Evolutionary conservation across 148 eudicot species (phyloP).

Genomic region (Suaeda aralocaspica): DNA sequence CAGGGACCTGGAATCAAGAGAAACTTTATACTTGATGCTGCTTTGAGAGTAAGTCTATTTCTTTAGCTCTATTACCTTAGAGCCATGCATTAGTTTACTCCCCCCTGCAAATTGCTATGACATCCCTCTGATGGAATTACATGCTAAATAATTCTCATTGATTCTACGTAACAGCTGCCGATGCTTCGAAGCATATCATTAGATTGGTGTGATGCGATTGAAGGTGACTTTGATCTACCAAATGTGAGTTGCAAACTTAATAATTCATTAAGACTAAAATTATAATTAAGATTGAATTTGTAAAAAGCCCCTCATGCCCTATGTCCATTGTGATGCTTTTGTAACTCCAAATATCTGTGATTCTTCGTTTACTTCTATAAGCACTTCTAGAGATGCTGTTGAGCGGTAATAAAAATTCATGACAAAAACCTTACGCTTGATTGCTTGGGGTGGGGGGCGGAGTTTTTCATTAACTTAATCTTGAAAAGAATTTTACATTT

Average conservation of each 20-base stretch:
- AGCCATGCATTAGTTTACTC: background rate
- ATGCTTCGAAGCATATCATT: slow-evolving; percentile 83
- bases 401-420: too few relatives aligned
- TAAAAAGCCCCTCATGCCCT: too few relatives aligned
- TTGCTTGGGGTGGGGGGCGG: too few relatives aligned
- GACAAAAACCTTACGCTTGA: too few relatives aligned
- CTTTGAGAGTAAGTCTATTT: slow-evolving; percentile 48
- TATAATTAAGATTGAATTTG: too few relatives aligned
- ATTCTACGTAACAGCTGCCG: slow-evolving; percentile 51
- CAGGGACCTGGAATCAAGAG: slow-evolving; percentile 74
- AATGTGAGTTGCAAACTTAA: slow-evolving; percentile 38
- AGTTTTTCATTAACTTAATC: too few relatives aligned
- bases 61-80: slow-evolving; percentile 1
- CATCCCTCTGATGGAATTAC: background rate
- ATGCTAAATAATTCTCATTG: slow-evolving; percentile 2
- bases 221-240: slow-evolving; percentile 70
- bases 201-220: slow-evolving; percentile 77
- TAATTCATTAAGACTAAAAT: background rate
- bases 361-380: too few relatives aligned
- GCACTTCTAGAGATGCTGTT: too few relatives aligned
- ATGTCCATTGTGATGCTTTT: too few relatives aligned
- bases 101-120: background rate
- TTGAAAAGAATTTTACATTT: too few relatives aligned
- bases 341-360: too few relatives aligned
- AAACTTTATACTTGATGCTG: slow-evolving; percentile 53